phyloP scores from a whole-genome alignment of 2,329 filamentous ascomycete species.

The Graphium sp. region DNA sequence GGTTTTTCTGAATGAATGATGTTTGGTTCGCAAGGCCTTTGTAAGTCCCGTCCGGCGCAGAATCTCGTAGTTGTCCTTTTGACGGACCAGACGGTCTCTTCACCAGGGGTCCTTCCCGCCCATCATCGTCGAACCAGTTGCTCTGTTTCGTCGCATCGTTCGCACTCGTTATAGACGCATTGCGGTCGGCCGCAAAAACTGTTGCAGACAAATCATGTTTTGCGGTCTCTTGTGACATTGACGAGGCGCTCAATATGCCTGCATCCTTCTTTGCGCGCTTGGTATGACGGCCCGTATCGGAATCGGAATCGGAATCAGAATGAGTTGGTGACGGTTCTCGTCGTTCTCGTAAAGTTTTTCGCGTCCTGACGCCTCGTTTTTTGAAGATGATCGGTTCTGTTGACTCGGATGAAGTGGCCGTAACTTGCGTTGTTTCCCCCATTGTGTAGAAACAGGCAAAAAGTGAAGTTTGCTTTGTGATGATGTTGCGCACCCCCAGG shows the following conservation, averaged over 20 bases:
- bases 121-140: neutral
- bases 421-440: neutral
- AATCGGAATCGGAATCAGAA: neutral
- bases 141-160: constrained; percentile 83
- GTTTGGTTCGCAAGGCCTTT: constrained; percentile 57
- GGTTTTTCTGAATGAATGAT: constrained; percentile 67
- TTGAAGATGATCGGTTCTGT: constrained; percentile 1
- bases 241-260: neutral
- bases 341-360: neutral
- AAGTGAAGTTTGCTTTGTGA: neutral
- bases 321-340: neutral
- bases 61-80: too few species aligned
- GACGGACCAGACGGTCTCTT: neutral
- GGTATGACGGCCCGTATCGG: neutral
- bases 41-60: constrained; percentile 43
- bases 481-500: too few species aligned
- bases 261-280: constrained; percentile 2
- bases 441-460: neutral
- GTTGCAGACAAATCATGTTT: constrained; percentile 29
- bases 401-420: neutral
- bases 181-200: constrained; percentile 43
- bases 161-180: constrained; percentile 41
- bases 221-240: constrained; percentile 3
- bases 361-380: neutral
- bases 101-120: neutral